These are phyloP conservation scores for Xylaria sp. DNA, from an alignment of 2,329 filamentous ascomycete genomes.

Conservation along the genomic window DNA sequence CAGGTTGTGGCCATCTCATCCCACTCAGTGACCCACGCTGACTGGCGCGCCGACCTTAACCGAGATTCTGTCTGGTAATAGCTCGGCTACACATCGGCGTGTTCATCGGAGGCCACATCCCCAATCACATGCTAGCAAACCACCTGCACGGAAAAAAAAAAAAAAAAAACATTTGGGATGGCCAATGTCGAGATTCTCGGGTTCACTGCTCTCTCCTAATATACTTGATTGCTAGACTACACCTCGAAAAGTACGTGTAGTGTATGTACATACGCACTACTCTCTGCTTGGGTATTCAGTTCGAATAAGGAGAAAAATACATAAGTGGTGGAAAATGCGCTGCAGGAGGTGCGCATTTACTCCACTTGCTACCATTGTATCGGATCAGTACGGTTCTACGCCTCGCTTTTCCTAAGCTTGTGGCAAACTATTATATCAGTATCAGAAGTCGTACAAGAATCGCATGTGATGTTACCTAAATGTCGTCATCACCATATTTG, in stretches of 20 bases:
- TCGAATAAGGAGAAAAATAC: too few species aligned
- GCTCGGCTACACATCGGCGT: background rate
- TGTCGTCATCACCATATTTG: background rate
- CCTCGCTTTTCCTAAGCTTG: conserved; percentile 14
- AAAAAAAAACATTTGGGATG: background rate
- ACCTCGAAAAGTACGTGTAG: too few species aligned
- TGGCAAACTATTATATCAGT: conserved; percentile 9
- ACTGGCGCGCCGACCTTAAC: conserved; percentile 22
- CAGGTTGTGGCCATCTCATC: too few species aligned
- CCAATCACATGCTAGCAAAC: conserved; percentile 9
- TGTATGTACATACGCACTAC: too few species aligned
- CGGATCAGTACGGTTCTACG: conserved; percentile 2
- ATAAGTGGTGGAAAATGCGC: too few species aligned
- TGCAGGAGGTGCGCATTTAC: background rate
- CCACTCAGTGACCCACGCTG: background rate
- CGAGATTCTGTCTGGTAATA: background rate
- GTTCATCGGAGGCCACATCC: background rate
- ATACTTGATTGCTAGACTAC: too few species aligned
- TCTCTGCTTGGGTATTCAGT: background rate
- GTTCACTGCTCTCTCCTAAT: too few species aligned
- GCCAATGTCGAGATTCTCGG: background rate
- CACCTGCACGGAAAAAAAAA: background rate
- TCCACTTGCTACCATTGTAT: background rate
- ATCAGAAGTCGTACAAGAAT: background rate
- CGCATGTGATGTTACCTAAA: background rate